Percentiles rank a stretch among this genome's conserved stretches.
Conservation (phyloP, 164 flowering plant genomes). For the Stephania cephalantha region DNA sequence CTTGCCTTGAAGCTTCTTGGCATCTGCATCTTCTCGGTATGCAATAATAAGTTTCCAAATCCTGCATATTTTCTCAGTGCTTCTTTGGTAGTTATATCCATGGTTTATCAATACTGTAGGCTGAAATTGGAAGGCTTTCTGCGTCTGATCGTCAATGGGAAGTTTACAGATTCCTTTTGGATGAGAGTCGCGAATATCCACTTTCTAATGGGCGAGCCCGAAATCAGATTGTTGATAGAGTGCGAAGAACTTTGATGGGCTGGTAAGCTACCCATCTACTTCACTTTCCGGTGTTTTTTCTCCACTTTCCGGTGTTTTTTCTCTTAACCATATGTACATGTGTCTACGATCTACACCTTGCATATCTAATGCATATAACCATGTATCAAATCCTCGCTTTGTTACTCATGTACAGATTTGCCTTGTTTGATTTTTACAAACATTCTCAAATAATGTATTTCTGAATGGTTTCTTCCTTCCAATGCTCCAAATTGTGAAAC, state of each 20-base stretch:
- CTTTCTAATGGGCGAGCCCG: slow-evolving; percentile 34
- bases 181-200: slow-evolving; percentile 47
- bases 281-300: not conserved
- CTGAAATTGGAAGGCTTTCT: slow-evolving; percentile 72
- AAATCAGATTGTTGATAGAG: slow-evolving; percentile 60
- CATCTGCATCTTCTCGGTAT: slow-evolving; percentile 77
- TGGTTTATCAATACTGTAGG: slow-evolving; percentile 34
- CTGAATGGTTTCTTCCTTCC: not conserved
- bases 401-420: not conserved
- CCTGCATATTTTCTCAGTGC: not conserved
- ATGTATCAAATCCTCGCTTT: not conserved
- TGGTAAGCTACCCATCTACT: slow-evolving; percentile 40
- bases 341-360: not conserved
- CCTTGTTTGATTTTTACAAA: not conserved
- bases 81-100: not conserved
- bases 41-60: not conserved
- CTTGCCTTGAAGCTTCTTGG: slow-evolving; percentile 60
- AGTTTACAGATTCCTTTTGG: slow-evolving; percentile 82
- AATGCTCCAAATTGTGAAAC: not conserved
- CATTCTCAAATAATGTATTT: not conserved
- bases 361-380: not conserved
- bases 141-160: slow-evolving; percentile 75
- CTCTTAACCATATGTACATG: slow-evolving; percentile 1
- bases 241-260: slow-evolving; percentile 78
- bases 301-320: not conserved